A percentile compares a stretch with the other conserved stretches of the same genome.
phyloP scores from a whole-genome alignment of 1,139 yeast genomes.

The Yamadazyma sp. region DNA sequence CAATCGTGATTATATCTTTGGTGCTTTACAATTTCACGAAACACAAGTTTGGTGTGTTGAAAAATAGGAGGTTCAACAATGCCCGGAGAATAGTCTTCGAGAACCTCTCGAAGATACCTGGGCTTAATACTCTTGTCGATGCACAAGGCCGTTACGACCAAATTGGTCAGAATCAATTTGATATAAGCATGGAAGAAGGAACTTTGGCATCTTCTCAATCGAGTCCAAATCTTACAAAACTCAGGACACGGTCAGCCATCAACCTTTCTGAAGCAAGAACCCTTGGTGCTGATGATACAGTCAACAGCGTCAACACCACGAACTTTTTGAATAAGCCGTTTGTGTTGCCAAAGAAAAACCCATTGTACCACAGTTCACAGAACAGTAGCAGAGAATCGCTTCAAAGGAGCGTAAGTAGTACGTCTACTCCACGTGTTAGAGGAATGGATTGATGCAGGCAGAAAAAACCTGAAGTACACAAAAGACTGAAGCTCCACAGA shows the following conservation, averaged over 20 bases:
- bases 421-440: conserved; percentile 16
- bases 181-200: conserved; percentile 36
- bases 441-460: conserved; percentile 5
- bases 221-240: conserved; percentile 23
- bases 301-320: conserved; percentile 14
- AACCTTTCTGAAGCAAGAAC: conserved; percentile 27
- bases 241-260: conserved; percentile 43
- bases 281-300: conserved; percentile 11
- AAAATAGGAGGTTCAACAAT: conserved; percentile 15
- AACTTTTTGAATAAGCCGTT: conserved; percentile 40
- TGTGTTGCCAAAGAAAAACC: conserved; percentile 28
- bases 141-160: conserved; percentile 15
- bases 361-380: conserved; percentile 19
- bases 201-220: conserved; percentile 19
- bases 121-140: conserved; percentile 12
- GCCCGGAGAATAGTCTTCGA: conserved; percentile 15
- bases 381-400: conserved; percentile 32
- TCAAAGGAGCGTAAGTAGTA: conserved; percentile 22
- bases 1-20: conserved; percentile 20
- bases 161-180: conserved; percentile 21
- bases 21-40: conserved; percentile 9
- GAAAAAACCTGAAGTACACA: no score
- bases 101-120: conserved; percentile 21
- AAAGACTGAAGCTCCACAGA: no score
- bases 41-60: conserved; percentile 9